Base-by-base conservation (phyloP, 805 yeast genomes). In the Candida railenensis region DNA sequence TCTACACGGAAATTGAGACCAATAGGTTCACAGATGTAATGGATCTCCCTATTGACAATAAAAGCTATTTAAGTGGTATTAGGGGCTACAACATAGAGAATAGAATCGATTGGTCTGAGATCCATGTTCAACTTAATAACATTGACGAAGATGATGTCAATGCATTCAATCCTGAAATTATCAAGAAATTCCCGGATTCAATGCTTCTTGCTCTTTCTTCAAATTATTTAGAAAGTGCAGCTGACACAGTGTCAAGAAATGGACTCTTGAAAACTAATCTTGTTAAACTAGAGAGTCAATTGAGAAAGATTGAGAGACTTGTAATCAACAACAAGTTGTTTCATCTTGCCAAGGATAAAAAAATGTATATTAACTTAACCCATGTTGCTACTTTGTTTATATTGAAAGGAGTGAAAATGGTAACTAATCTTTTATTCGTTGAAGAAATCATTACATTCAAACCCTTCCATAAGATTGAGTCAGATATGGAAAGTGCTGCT, bases 371-470 rank as follows among this genome's bases (percentile, higher is more conserved):
- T 33, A 69, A 72, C 49, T 55, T 67, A 4, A 61, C 67, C 15
- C 54, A 56, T 42, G 53, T 75, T 4, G 57, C 63, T 30, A 55
- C 76, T 2, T 48, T 57, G 8, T 59, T 74, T 32, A 51, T 69
- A 18, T 49, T 62, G 42, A 57, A 63, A 8, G 46, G 61, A 8
- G 58, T 71, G 0, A 56, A 53, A 34, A 38, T 63, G 2, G 47
- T 67, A n/a, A 53, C 52, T 19, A 41, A 49, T 25, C 42, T 44
- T n/a, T 41, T 43, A 22, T 47, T 51, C 16, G 61, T 76, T 36
- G 52, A 60, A 5, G 58, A 59, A 4, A 53, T 74, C 39, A 56
- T 76, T 34, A 47, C 69, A 30, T 71, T 76, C 51, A 60, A 61
- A 34, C 68, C 71, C 16, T 64, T 60, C 48, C 59, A 60, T 47